A percentile compares a stretch with the other conserved stretches of the same genome.
phyloP scores from a whole-genome alignment of 139 green algal genomes.

The Chlamydomonas sp. region DNA sequence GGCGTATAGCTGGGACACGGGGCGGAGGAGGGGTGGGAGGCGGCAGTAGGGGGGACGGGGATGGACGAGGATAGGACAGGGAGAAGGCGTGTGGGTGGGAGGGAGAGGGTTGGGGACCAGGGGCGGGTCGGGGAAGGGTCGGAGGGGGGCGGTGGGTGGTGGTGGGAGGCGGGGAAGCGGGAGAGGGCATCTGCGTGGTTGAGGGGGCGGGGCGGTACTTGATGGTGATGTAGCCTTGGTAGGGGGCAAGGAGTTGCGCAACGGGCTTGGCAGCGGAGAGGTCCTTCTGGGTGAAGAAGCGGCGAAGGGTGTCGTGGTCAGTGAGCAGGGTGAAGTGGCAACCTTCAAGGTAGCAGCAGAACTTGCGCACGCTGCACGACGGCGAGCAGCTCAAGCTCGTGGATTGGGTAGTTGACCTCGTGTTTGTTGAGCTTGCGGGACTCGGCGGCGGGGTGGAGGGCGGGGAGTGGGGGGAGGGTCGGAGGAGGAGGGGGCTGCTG shows the following conservation, averaged over 20 bases:
- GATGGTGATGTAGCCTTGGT: conserved; percentile 40
- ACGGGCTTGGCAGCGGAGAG: conserved; percentile 46
- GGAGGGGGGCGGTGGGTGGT: no score
- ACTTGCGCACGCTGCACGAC: conserved; percentile 49
- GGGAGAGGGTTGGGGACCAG: neutral
- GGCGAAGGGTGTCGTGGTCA: conserved; percentile 50
- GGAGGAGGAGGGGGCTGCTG: no score
- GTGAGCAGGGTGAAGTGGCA: conserved; percentile 44
- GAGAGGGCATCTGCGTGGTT: conserved; percentile 56
- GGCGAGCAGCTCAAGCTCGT: conserved; percentile 59
- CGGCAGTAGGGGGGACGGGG: neutral
- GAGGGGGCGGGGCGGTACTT: conserved; percentile 37
- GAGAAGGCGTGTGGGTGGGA: neutral
- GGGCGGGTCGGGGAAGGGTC: neutral
- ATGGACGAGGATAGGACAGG: neutral
- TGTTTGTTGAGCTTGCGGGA: conserved; percentile 42
- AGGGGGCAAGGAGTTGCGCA: conserved; percentile 48
- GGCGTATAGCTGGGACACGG: neutral
- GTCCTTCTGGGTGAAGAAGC: conserved; percentile 47
- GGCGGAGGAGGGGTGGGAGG: neutral
- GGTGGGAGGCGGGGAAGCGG: no score
- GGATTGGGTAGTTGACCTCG: conserved; percentile 56
- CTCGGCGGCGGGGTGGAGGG: no score
- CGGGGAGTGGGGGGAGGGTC: no score
- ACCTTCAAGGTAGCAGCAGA: conserved; percentile 56